Percentiles rank a stretch among this genome's conserved stretches.
These are phyloP conservation scores for Lenwebbia sp. DNA, from an alignment of 345 rosid genomes.

Conservation along the genomic window DNA sequence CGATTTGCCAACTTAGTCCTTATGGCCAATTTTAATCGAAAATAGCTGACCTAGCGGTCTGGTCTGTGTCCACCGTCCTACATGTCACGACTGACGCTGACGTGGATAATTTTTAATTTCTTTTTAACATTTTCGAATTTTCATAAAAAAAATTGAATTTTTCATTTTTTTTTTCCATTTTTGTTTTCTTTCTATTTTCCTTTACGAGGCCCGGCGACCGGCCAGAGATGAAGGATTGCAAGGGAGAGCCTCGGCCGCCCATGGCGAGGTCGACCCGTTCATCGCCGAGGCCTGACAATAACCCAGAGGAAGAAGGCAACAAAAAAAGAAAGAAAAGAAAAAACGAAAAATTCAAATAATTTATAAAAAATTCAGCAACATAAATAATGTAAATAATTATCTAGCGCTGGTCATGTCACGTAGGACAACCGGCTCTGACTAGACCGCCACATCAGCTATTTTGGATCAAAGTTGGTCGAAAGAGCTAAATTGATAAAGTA, in stretches of 20 bases:
- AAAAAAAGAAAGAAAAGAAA: neutral
- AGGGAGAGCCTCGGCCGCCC: rapidly evolving
- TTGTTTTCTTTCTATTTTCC: neutral
- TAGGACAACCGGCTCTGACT: no score
- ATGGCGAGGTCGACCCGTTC: neutral
- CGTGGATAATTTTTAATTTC: neutral
- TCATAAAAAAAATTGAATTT: neutral
- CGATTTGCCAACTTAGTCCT: no score
- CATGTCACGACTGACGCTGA: neutral
- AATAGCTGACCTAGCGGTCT: neutral
- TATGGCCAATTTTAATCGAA: rapidly evolving
- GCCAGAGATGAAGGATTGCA: neutral
- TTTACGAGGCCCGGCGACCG: no score
- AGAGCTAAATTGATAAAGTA: no score
- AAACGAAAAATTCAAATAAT: neutral
- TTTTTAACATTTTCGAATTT: neutral
- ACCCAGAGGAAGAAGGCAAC: neutral
- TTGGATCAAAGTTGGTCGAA: no score
- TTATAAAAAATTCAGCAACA: no score
- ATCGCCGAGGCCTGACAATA: rapidly evolving
- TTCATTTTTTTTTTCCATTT: no score
- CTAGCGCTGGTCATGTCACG: no score
- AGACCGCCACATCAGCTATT: no score
- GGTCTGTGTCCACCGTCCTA: rapidly evolving
- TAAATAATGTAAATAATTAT: no score